These are phyloP conservation scores for Nakazawaea populi DNA, from an alignment of 805 yeast species.

Conservation along the genomic window DNA sequence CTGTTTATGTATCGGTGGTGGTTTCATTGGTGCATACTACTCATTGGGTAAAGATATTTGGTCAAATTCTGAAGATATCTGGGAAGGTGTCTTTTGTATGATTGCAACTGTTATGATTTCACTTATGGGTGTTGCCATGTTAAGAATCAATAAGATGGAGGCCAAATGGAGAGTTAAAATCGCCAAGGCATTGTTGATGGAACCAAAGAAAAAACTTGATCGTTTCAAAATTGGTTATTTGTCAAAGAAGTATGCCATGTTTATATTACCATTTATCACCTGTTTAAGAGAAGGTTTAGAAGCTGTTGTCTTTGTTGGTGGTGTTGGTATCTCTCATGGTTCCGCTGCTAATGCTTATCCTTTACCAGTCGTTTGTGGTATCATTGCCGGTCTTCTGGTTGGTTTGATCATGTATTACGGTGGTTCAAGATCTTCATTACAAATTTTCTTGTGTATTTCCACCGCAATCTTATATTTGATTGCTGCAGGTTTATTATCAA, in stretches of 20 bases:
- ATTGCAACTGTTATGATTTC: constrained; percentile 88
- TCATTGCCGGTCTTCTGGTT: constrained; percentile 67
- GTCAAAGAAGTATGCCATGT: constrained; percentile 78
- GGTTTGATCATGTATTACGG: constrained; percentile 75
- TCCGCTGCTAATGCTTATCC: constrained; percentile 70
- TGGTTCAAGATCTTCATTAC: constrained; percentile 80
- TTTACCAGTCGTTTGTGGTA: constrained; percentile 84
- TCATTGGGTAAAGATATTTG: constrained; percentile 76
- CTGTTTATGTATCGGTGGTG: constrained; percentile 85
- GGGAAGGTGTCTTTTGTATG: constrained; percentile 95
- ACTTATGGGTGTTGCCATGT: constrained; percentile 94
- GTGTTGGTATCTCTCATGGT: constrained; percentile 74
- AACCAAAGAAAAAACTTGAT: constrained; percentile 42
- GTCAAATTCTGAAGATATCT: constrained; percentile 81
- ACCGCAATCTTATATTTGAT: constrained; percentile 87
- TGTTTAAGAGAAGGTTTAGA: constrained; percentile 95
- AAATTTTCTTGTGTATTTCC: constrained; percentile 78
- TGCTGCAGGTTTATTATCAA: constrained; percentile 87
- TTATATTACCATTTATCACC: constrained; percentile 83
- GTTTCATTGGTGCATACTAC: constrained; percentile 92
- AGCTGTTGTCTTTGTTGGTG: constrained; percentile 94
- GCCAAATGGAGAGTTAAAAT: constrained; percentile 95
- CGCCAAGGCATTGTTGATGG: constrained; percentile 70
- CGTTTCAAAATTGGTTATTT: constrained; percentile 49
- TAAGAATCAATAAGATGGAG: constrained; percentile 93